Base-by-base conservation (phyloP, 768 basidiomycete species). In the Tulasnella sp. region DNA sequence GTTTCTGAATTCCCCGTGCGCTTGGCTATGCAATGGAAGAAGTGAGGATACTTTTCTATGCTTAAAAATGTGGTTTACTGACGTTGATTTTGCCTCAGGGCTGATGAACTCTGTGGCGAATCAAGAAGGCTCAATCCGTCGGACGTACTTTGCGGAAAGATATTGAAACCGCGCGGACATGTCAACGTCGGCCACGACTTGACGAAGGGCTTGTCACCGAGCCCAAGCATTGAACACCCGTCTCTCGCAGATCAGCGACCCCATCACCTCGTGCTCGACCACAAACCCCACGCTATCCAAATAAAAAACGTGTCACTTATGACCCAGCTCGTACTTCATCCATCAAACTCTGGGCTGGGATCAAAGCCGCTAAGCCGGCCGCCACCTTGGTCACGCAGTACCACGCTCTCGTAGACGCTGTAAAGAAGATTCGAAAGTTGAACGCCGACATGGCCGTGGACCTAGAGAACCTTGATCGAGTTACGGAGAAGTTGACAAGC, bases 1-100 rank as follows among this genome's bases (percentile, higher is more conserved):
- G 79, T 92, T 44, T 89, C 89, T 75, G 90, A 89, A 77, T 91
- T 94, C 76, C 83, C 86, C 39, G 87, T 90, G 86, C 85, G 83
- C 75, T 80, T 91, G 36, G 89, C 91, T 19, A 88, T 88, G 84
- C 92, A 94, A 79, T 94, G 94, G 93, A 87, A 89, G 84, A 90
- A 89, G 92, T 94, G 81, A 68, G 73, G 72, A 29, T 78, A 76
- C 40, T 19, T 59, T 69, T 59, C 70, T 76, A 44, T n/a, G n/a
- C 16, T 72, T 37, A n/a, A n/a, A n/a, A n/a, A n/a, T 68, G 37
- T 36, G 8, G 16, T 3, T 9, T 26, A 69, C 41, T 74, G 44
- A 37, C 47, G 68, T 44, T 74, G 66, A 75, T 75, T 72, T 71
- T 63, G 12, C 19, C 69, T 64, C 75, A 94, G 92, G 80, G 91